phyloP scores from a whole-genome alignment of 768 basidiomycete genomes.

The Termitomyces bulborhizus region DNA sequence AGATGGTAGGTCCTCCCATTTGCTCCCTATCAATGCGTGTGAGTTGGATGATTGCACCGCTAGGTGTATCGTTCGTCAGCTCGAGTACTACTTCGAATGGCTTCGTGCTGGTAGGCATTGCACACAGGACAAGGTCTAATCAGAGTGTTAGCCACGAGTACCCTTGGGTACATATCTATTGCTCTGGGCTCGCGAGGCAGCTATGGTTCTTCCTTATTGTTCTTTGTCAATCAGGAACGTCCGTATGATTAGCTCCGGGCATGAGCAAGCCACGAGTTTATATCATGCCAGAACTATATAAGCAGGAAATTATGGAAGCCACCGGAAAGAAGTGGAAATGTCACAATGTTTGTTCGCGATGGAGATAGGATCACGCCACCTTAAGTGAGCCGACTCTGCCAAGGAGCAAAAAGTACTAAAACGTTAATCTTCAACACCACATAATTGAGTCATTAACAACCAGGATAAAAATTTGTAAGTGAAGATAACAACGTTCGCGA shows the following conservation, averaged over 20 bases:
- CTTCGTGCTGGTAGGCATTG: constrained; percentile 42
- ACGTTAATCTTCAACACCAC: neutral
- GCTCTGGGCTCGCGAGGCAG: constrained; percentile 7
- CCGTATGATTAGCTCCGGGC: constrained; percentile 9
- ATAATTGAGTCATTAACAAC: neutral
- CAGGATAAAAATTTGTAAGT: neutral
- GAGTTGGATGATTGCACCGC: constrained; percentile 33
- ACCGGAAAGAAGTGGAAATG: neutral
- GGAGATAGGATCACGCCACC: neutral
- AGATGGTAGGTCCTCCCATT: constrained; percentile 26
- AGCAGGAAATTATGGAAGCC: neutral
- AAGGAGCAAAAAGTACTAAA: neutral
- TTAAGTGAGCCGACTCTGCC: neutral
- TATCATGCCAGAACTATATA: neutral
- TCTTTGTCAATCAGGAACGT: constrained; percentile 19
- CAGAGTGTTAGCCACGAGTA: constrained; percentile 2
- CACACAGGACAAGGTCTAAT: constrained; percentile 4
- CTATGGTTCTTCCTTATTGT: constrained; percentile 22
- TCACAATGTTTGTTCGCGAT: neutral
- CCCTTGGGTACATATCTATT: constrained; percentile 10
- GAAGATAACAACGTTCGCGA: neutral
- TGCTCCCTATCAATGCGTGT: constrained; percentile 22
- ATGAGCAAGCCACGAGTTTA: constrained; percentile 2
- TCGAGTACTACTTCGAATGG: constrained; percentile 51
- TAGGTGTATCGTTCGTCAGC: constrained; percentile 40